Evolutionary conservation across 2,329 filamentous ascomycete species (phyloP).

Genomic region (Emergomyces africanus): DNA sequence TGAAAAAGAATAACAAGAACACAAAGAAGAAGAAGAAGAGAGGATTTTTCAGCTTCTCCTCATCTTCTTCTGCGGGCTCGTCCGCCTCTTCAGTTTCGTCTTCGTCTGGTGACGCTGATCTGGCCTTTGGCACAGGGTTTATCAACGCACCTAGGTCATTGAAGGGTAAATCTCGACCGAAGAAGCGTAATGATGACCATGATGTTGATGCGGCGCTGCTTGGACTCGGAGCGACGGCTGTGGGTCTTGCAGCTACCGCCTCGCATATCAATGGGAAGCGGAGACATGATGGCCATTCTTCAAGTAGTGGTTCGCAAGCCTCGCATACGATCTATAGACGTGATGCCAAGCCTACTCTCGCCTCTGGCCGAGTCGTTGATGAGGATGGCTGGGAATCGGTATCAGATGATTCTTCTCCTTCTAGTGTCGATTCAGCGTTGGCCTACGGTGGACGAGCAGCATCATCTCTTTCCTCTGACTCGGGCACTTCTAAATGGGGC

Average conservation of each 20-base stretch:
- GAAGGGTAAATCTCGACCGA: slow-evolving; percentile 23
- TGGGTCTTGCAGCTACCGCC: slow-evolving; percentile 31
- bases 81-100: slow-evolving; percentile 29
- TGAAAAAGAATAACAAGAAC: slow-evolving; percentile 14
- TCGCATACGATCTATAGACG: slow-evolving; percentile 16
- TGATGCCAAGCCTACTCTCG: slow-evolving; percentile 4
- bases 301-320: slow-evolving; percentile 17
- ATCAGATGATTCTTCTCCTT: slow-evolving; percentile 41
- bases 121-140: slow-evolving; percentile 53
- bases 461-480: slow-evolving; percentile 43
- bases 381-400: slow-evolving; percentile 49
- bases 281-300: slow-evolving; percentile 21
- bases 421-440: slow-evolving; percentile 44
- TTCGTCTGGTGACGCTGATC: slow-evolving; percentile 45
- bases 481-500: slow-evolving; percentile 44
- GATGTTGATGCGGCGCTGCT: slow-evolving; percentile 36
- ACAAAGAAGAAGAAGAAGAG: slow-evolving; percentile 33
- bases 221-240: slow-evolving; percentile 36
- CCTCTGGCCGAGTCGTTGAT: slow-evolving; percentile 22
- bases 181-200: slow-evolving; percentile 16
- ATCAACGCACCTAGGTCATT: slow-evolving; percentile 15
- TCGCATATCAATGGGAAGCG: slow-evolving; percentile 22
- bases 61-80: slow-evolving; percentile 23
- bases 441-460: slow-evolving; percentile 44
- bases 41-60: slow-evolving; percentile 41